Base-by-base conservation (phyloP, 2,329 filamentous ascomycete genomes). In the Fusarium brachygibbosum region DNA sequence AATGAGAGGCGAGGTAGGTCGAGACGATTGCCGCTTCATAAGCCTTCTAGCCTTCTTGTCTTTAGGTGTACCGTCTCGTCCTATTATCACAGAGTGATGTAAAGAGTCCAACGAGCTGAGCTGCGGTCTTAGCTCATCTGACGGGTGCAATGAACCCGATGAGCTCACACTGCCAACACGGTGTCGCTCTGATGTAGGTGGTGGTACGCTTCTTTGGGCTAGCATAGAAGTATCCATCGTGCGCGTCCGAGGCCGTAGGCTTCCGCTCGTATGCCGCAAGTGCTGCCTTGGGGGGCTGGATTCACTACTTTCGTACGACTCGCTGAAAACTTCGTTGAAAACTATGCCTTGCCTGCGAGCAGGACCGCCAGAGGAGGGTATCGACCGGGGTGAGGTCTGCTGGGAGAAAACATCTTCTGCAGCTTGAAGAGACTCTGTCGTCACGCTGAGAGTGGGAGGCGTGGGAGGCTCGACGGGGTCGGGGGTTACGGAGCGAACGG, bases 111-210 rank as follows among this genome's bases (percentile, higher is more conserved):
- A 35, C 5, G 75, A 73, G 41, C 63, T 44, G 79, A 76, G n/a
- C 80, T 78, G 25, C 80, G 77, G 25, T 23, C 80, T 82, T 58
- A 82, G 79, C 40, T 87, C 85, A 23, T 87, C 85, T 60, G 84
- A 79, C 49, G 85, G 83, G 50, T 84, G 82, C 48, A 87, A 82
- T 6, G 88, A 86, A 6, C 84, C 75, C 10, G 88, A 84, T 35
- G 90, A 90, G 71, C 91, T 90, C 71, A 93, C 87, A 29, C 91
- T 93, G 50, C 91, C 90, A 42, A 93, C 87, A 52, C 91, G 86
- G 72, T 90, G 87, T 52, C 91, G 86, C 70, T 88, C 86, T 35
- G 76, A 61, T 6, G 77, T 70, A n/a, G 79, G 75, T 31, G 79
- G 74, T 35, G 79, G 74, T 14, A 80, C 75, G 19, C 76, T 77